Evolutionary conservation across 306 rosid species (phyloP).

Genomic region (Argentina anserina): DNA sequence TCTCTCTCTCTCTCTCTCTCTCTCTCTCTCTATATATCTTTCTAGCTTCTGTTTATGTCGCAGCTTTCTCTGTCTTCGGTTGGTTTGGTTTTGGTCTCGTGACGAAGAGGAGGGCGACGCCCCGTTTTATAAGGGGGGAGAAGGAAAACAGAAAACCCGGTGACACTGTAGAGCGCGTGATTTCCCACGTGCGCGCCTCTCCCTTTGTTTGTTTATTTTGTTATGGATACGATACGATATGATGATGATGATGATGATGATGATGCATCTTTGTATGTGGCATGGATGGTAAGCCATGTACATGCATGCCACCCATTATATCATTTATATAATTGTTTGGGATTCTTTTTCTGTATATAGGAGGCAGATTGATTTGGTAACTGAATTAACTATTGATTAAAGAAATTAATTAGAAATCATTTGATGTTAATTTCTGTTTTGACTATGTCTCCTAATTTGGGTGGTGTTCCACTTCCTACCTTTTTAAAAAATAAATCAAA

Average conservation of each 20-base stretch:
- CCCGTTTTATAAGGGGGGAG: neutral
- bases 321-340: neutral
- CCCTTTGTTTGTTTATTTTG: neutral
- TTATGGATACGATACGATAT: neutral
- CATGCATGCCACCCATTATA: neutral
- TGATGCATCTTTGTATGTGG: constrained; percentile 2
- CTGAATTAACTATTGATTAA: neutral
- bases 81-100: neutral
- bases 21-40: constrained; percentile 13
- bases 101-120: neutral
- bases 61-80: neutral
- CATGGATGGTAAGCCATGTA: neutral
- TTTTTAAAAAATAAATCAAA: too few species aligned
- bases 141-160: neutral
- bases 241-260: too few species aligned
- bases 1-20: neutral
- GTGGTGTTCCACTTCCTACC: neutral
- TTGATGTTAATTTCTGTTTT: neutral
- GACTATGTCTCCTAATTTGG: neutral
- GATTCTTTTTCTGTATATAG: neutral
- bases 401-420: neutral
- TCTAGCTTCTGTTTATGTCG: too few species aligned
- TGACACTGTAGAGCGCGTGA: neutral
- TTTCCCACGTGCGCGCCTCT: constrained; percentile 4
- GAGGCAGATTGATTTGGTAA: neutral